Percentiles rank a stretch among this genome's conserved stretches.
phyloP scores from a whole-genome alignment of 2,329 filamentous ascomycete species.

The Atkinsonella texensis region DNA sequence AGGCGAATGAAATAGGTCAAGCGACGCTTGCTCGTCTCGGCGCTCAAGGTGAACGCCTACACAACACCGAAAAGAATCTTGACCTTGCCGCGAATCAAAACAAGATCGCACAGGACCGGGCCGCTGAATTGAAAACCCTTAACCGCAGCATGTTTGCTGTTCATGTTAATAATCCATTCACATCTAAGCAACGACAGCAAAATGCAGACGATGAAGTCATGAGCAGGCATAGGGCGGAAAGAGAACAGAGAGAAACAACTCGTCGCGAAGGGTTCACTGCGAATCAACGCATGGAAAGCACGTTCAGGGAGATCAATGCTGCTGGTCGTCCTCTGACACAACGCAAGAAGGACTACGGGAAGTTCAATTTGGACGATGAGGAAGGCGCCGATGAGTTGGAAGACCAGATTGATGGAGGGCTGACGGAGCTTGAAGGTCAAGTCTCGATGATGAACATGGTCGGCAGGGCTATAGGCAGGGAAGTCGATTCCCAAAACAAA shows the following conservation, averaged over 20 bases:
- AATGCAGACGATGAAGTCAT: conserved; percentile 58
- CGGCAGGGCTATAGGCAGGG: conserved; percentile 60
- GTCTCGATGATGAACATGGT: conserved; percentile 61
- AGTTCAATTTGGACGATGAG: conserved; percentile 68
- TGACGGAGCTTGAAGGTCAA: conserved; percentile 57
- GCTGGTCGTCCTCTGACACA: conserved; percentile 17
- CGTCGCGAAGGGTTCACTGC: conserved; percentile 37
- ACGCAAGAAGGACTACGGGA: conserved; percentile 35
- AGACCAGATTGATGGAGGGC: conserved; percentile 43
- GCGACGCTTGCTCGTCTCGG: conserved; percentile 63
- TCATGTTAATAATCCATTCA: conserved; percentile 68
- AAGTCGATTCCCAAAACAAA: conserved; percentile 67
- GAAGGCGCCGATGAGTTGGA: conserved; percentile 30
- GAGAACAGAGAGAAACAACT: conserved; percentile 52
- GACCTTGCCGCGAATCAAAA: conserved; percentile 70
- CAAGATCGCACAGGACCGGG: conserved; percentile 64
- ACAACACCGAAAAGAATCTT: conserved; percentile 73
- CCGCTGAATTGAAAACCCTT: conserved; percentile 70
- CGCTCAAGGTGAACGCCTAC: conserved; percentile 66
- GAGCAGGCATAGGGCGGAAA: conserved; percentile 54
- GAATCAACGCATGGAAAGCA: conserved; percentile 41
- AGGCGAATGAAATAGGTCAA: conserved; percentile 46
- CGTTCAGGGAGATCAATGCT: conserved; percentile 29
- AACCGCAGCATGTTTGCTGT: conserved; percentile 89
- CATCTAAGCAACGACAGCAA: conserved; percentile 49